Percentiles rank a stretch among this genome's conserved stretches.
phyloP scores from a whole-genome alignment of 2,329 filamentous ascomycete species.

The Colletotrichum tofieldiae region DNA sequence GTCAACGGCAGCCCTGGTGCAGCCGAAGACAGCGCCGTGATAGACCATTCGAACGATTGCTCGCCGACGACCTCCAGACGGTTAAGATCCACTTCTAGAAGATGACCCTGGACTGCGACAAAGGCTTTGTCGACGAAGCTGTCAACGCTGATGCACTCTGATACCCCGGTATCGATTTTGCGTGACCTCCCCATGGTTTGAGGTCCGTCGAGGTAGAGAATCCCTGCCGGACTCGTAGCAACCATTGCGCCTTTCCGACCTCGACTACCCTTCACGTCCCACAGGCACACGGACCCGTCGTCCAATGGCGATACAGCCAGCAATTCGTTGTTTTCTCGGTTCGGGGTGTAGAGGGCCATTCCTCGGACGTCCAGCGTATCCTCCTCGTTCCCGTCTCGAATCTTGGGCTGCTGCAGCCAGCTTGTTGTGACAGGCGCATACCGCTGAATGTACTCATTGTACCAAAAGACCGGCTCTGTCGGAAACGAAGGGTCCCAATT shows the following conservation, averaged over 20 bases:
- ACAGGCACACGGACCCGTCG: slow-evolving; percentile 89
- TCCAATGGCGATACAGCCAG: slow-evolving; percentile 84
- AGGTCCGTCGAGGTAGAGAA: slow-evolving; percentile 74
- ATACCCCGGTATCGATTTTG: slow-evolving; percentile 80
- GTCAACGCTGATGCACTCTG: slow-evolving; percentile 88
- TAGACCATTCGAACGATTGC: slow-evolving; percentile 83
- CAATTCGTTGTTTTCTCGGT: slow-evolving; percentile 54
- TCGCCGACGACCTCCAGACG: slow-evolving; percentile 79
- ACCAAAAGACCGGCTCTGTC: slow-evolving; percentile 83
- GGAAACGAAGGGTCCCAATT: slow-evolving; percentile 89
- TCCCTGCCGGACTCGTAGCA: slow-evolving; percentile 75
- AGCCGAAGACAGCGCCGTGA: slow-evolving; percentile 85
- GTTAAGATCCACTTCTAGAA: slow-evolving; percentile 87
- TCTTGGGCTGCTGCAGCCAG: slow-evolving; percentile 80
- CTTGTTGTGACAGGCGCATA: slow-evolving; percentile 80
- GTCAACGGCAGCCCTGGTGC: slow-evolving; percentile 80
- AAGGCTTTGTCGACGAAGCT: slow-evolving; percentile 78
- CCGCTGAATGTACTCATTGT: slow-evolving; percentile 89
- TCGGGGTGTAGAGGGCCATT: slow-evolving; percentile 75
- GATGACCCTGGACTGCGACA: slow-evolving; percentile 82
- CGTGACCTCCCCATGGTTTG: slow-evolving; percentile 67
- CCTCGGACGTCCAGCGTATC: slow-evolving; percentile 79
- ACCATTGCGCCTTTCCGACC: slow-evolving; percentile 74
- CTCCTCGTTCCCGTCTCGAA: slow-evolving; percentile 57
- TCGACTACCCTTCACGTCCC: slow-evolving; percentile 78